Evolutionary conservation across 2,329 filamentous ascomycete species (phyloP).

Genomic region (Cercospora nicotianae): DNA sequence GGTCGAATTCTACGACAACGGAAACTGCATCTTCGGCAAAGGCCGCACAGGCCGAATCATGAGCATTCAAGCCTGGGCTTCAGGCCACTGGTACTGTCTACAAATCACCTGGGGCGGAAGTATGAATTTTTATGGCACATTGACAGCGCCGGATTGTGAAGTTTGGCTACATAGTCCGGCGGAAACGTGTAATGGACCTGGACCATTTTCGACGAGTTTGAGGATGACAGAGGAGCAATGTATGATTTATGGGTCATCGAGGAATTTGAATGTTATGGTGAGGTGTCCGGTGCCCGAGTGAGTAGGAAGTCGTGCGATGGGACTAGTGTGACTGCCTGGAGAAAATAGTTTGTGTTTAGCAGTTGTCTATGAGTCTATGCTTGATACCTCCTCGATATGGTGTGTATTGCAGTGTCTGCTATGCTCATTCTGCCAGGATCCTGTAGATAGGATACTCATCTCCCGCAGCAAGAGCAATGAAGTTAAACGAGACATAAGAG

Average conservation of each 20-base stretch:
- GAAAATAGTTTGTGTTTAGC: background rate
- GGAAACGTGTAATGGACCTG: background rate
- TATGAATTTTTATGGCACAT: background rate
- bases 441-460: slow-evolving; percentile 40
- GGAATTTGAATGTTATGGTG: slow-evolving; percentile 4
- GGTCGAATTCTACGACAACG: background rate
- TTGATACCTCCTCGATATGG: background rate
- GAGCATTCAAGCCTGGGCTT: background rate
- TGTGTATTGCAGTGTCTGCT: background rate
- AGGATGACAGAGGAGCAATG: background rate
- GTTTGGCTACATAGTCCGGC: background rate
- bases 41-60: background rate
- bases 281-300: background rate
- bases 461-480: slow-evolving; percentile 40
- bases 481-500: slow-evolving; percentile 41
- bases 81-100: background rate
- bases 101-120: background rate
- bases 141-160: background rate
- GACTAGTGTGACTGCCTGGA: background rate
- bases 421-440: slow-evolving; percentile 9
- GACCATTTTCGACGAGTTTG: background rate
- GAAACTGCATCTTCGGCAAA: background rate
- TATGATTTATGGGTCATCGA: background rate
- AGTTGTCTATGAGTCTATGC: background rate
- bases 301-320: background rate